A percentile compares a stretch with the other conserved stretches of the same genome.
phyloP scores from a whole-genome alignment of 2,329 filamentous ascomycete species.

The Fusarium chuoi region DNA sequence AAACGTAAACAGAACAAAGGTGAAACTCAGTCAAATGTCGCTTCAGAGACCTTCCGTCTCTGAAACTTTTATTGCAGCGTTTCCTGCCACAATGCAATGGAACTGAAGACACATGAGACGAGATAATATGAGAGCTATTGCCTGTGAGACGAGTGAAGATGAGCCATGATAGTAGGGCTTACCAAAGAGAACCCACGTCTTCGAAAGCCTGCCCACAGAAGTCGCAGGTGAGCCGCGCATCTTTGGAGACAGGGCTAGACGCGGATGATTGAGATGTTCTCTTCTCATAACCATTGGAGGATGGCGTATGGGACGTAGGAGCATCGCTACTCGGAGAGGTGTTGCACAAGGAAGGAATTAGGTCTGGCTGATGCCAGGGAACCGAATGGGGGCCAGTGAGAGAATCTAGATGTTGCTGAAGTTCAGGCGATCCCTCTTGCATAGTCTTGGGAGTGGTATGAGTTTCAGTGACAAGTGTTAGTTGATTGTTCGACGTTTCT shows the following conservation, averaged over 20 bases:
- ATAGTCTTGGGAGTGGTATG: fast-evolving
- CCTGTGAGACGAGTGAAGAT: not conserved
- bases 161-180: fast-evolving
- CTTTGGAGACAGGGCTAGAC: not conserved
- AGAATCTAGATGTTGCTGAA: fast-evolving
- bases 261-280: fast-evolving
- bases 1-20: not conserved
- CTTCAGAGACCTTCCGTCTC: not conserved
- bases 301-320: not conserved
- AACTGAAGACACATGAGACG: not conserved
- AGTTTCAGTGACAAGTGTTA: not conserved
- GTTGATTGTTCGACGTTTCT: not conserved
- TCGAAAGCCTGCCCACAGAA: not conserved
- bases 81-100: not conserved
- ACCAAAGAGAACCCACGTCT: not conserved
- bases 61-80: not conserved
- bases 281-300: fast-evolving
- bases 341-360: fast-evolving
- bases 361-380: fast-evolving
- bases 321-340: not conserved
- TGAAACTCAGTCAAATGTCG: not conserved
- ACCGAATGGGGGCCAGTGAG: fast-evolving
- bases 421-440: fast-evolving
- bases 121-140: not conserved
- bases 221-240: not conserved